phyloP scores from a whole-genome alignment of 164 flowering plant genomes.

The Magnolia kwangsiensis region DNA sequence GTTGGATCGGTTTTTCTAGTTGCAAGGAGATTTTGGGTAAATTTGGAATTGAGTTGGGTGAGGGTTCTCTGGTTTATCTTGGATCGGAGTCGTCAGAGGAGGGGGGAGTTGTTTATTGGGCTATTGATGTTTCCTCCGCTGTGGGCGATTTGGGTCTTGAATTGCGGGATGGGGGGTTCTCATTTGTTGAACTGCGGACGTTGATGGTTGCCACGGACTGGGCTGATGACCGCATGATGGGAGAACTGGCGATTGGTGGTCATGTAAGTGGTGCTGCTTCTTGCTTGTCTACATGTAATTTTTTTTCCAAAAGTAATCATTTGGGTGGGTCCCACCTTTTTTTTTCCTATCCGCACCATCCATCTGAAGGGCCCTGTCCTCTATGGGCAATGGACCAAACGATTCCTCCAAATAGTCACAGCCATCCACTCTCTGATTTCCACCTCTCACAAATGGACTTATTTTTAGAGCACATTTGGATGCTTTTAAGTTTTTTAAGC shows the following conservation, averaged over 20 bases:
- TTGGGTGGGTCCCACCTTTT: too few relatives aligned
- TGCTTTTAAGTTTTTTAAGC: too few relatives aligned
- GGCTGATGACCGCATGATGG: conserved; percentile 64
- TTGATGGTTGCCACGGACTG: conserved; percentile 97
- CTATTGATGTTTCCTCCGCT: conserved; percentile 55
- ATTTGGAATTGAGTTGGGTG: conserved; percentile 38
- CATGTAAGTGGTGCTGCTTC: conserved; percentile 51
- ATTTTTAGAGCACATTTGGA: too few relatives aligned
- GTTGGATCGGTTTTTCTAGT: conserved; percentile 65
- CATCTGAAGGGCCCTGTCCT: too few relatives aligned
- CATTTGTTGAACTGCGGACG: conserved; percentile 80
- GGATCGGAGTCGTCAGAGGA: conserved; percentile 36
- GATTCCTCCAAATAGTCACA: too few relatives aligned
- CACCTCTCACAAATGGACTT: too few relatives aligned
- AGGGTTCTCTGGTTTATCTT: conserved; percentile 59
- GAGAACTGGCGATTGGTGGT: conserved; percentile 85
- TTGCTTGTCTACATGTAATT: not conserved
- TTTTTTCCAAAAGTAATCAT: not conserved
- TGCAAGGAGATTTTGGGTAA: conserved; percentile 39
- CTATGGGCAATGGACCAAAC: too few relatives aligned
- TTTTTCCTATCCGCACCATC: too few relatives aligned
- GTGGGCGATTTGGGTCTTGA: conserved; percentile 29
- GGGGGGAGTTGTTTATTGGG: conserved; percentile 66
- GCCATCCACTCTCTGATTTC: too few relatives aligned
- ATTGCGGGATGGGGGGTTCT: conserved; percentile 35